These are phyloP conservation scores for Antitrichia curtipendula DNA, from an alignment of 225 moss, liverwort and hornwort species.

Conservation along the genomic window DNA sequence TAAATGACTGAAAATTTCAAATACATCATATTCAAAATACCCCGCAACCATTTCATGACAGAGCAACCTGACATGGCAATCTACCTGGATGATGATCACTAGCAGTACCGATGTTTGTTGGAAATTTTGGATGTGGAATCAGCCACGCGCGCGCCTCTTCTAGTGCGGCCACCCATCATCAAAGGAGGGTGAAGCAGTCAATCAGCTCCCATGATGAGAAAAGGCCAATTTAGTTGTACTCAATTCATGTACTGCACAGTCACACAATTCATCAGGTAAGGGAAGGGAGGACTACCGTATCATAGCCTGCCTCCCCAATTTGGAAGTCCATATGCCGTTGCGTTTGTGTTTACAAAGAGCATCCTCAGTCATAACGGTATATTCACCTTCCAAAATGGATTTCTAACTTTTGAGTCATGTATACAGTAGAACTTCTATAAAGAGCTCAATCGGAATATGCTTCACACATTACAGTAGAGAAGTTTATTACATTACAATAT, in stretches of 20 bases:
- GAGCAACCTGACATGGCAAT: background rate
- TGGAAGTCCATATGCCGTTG: background rate
- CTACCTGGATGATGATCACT: background rate
- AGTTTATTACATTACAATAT: too few species aligned
- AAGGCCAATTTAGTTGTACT: background rate
- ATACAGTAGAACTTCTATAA: too few species aligned
- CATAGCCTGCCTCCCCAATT: background rate
- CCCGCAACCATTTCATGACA: background rate
- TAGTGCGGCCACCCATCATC: background rate
- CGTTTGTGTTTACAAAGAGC: background rate
- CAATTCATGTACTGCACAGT: background rate
- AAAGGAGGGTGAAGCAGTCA: background rate
- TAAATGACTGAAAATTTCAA: background rate
- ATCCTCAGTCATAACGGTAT: background rate
- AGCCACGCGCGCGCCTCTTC: too few species aligned
- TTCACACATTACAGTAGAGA: too few species aligned
- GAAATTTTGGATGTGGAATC: background rate
- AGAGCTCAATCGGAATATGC: rapidly evolving
- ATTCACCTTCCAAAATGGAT: background rate
- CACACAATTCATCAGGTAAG: background rate
- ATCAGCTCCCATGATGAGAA: background rate
- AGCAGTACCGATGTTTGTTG: too few species aligned
- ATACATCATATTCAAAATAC: background rate
- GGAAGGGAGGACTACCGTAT: too few species aligned
- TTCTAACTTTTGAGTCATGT: background rate